Percentiles rank a stretch among this genome's conserved stretches.
These are phyloP conservation scores for Fusarium nodosum DNA, from an alignment of 2,329 filamentous ascomycete genomes.

Conservation along the genomic window DNA sequence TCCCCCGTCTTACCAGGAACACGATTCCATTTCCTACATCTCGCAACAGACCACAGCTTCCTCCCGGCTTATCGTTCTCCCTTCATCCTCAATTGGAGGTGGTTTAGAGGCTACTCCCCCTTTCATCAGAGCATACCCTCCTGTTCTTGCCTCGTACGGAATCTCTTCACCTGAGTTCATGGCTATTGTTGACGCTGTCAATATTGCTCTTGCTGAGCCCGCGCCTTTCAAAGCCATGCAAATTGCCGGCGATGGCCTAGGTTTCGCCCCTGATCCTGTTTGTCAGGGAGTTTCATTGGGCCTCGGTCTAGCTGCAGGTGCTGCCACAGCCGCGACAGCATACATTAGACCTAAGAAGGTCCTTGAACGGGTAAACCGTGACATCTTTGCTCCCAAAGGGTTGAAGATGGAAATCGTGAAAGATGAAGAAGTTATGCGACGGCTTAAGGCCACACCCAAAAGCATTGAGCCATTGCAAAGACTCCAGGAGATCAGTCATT, in stretches of 20 bases:
- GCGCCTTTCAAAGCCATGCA: constrained; percentile 16
- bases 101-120: constrained; percentile 13
- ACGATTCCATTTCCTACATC: background rate
- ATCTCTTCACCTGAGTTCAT: constrained; percentile 11
- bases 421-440: constrained; percentile 19
- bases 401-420: constrained; percentile 21
- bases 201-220: constrained; percentile 16
- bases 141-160: constrained; percentile 1
- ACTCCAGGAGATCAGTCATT: background rate
- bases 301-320: constrained; percentile 15
- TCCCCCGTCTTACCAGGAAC: background rate
- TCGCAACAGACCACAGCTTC: background rate
- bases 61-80: constrained; percentile 13
- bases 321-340: constrained; percentile 14
- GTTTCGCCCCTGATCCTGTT: constrained; percentile 12
- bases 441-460: background rate
- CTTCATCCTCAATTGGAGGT: constrained; percentile 15
- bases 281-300: constrained; percentile 19
- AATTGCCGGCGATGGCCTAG: constrained; percentile 13
- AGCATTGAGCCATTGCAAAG: constrained; percentile 20
- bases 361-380: constrained; percentile 1
- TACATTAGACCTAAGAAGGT: constrained; percentile 20
- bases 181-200: constrained; percentile 2
- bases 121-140: constrained; percentile 27
- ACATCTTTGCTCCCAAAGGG: constrained; percentile 13